Conservation (phyloP, 768 basidiomycete genomes). For the Xanthoconium stramineum region DNA sequence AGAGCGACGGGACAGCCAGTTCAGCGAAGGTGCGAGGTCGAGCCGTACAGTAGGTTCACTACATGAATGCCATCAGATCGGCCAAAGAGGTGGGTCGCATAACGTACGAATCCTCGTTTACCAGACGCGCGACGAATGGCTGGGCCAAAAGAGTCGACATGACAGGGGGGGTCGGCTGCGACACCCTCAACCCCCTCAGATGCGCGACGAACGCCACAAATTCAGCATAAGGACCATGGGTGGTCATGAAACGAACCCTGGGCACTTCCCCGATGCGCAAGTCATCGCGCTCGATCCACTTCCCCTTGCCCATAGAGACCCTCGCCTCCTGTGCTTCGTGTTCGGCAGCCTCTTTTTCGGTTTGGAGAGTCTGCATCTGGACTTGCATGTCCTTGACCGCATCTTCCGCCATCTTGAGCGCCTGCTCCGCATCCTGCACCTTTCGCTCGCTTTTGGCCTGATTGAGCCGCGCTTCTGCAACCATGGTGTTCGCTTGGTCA, state of each 20-base stretch:
- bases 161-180: constrained; percentile 57
- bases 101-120: constrained; percentile 83
- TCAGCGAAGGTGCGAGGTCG: constrained; percentile 90
- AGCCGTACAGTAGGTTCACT: constrained; percentile 89
- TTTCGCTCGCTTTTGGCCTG: constrained; percentile 70
- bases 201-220: constrained; percentile 76
- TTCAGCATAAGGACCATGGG: constrained; percentile 77
- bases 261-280: constrained; percentile 27
- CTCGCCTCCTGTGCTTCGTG: constrained; percentile 48
- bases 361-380: constrained; percentile 74
- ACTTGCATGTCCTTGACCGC: constrained; percentile 80
- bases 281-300: constrained; percentile 51
- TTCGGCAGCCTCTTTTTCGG: constrained; percentile 64
- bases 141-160: constrained; percentile 73
- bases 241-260: constrained; percentile 51
- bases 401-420: constrained; percentile 81
- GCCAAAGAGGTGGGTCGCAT: neutral
- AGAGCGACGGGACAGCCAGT: constrained; percentile 87
- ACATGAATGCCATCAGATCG: constrained; percentile 9
- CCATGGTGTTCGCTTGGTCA: constrained; percentile 94
- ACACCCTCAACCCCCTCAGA: constrained; percentile 62
- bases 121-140: constrained; percentile 73
- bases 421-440: constrained; percentile 70
- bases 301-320: constrained; percentile 61
- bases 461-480: constrained; percentile 81